phyloP scores from a whole-genome alignment of 2,329 filamentous ascomycete species.

The Hysterium pulicare region DNA sequence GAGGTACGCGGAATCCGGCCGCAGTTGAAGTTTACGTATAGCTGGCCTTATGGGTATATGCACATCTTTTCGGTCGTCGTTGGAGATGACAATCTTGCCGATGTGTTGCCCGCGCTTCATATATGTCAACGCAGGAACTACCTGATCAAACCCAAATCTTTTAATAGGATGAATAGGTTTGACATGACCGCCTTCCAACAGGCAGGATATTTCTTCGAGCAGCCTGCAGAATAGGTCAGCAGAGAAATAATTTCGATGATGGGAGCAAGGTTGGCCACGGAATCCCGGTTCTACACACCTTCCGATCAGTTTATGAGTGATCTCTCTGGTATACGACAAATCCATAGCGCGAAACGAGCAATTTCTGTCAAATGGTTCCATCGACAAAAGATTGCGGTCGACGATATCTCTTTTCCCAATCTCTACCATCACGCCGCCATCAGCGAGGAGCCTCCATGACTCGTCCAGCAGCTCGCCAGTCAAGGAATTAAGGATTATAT shows the following conservation, averaged over 20 bases:
- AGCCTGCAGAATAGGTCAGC: constrained; percentile 3
- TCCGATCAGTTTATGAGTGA: background rate
- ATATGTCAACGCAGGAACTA: constrained; percentile 21
- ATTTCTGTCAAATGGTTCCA: constrained; percentile 22
- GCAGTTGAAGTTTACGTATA: constrained; percentile 12
- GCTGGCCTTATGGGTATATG: constrained; percentile 20
- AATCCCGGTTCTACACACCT: too few species aligned
- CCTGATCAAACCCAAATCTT: constrained; percentile 20
- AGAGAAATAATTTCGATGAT: background rate
- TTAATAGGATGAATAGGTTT: constrained; percentile 27
- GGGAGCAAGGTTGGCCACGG: too few species aligned
- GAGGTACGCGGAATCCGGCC: constrained; percentile 30
- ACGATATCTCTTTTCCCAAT: constrained; percentile 2
- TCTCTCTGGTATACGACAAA: constrained; percentile 8
- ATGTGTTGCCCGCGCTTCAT: constrained; percentile 32
- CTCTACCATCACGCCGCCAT: constrained; percentile 4
- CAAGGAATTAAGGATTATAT: constrained; percentile 23
- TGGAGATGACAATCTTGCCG: constrained; percentile 37
- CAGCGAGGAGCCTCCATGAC: constrained; percentile 42
- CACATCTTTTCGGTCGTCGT: constrained; percentile 10
- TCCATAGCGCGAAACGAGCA: constrained; percentile 17
- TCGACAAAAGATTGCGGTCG: constrained; percentile 3
- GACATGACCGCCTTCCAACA: constrained; percentile 17
- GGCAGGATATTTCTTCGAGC: background rate
- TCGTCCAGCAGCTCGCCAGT: constrained; percentile 22